Evolutionary conservation across 140 eudicot species (phyloP).

Genomic region (Flaveria floridana): DNA sequence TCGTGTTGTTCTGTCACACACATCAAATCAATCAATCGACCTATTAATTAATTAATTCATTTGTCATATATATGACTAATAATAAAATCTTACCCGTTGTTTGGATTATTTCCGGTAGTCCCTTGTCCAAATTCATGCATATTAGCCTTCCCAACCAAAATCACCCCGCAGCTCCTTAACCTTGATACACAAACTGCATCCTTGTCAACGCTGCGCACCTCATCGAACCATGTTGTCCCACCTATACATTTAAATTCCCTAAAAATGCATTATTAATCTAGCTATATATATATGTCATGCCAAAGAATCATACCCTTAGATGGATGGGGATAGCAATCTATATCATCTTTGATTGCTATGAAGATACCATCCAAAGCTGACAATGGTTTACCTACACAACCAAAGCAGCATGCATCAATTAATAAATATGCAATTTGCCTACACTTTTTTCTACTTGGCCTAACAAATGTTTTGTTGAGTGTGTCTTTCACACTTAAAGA

Average conservation of each 20-base stretch:
- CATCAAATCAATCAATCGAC: no score
- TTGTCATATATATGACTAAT: not conserved
- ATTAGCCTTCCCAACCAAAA: constrained; percentile 94
- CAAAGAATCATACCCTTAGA: constrained; percentile 51
- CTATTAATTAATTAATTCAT: not conserved
- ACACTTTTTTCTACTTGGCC: no score
- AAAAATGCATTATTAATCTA: not conserved
- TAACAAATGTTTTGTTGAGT: no score
- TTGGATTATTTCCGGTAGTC: constrained; percentile 97
- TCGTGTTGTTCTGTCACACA: constrained; percentile 68
- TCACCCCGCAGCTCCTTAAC: constrained; percentile 80
- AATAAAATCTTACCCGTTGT: constrained; percentile 62
- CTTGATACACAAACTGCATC: constrained; percentile 87
- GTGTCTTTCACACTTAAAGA: no score
- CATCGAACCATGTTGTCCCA: constrained; percentile 79
- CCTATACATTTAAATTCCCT: constrained; percentile 45
- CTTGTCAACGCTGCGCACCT: constrained; percentile 39
- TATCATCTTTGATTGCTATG: constrained; percentile 96
- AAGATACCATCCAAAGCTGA: constrained; percentile 88
- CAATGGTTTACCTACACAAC: constrained; percentile 70
- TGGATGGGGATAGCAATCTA: constrained; percentile 88
- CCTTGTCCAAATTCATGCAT: constrained; percentile 98
- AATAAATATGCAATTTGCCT: no score
- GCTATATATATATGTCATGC: not conserved
- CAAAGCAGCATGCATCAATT: not conserved